Percentiles rank a stretch among this genome's conserved stretches.
These are phyloP conservation scores for Wickerhamomyces pijperi DNA, from an alignment of 805 yeast genomes.

Conservation along the genomic window DNA sequence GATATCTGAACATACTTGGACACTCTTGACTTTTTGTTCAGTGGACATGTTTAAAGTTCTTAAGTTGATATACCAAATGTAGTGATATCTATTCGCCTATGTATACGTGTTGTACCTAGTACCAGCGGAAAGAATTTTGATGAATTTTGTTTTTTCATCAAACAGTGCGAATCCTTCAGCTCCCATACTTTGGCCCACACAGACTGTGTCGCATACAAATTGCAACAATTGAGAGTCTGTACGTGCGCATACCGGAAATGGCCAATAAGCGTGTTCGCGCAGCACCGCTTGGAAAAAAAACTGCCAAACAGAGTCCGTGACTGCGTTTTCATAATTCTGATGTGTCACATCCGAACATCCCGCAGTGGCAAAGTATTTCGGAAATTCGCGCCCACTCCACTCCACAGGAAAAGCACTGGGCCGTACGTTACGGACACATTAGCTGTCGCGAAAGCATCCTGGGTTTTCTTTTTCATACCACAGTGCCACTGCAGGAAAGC, in stretches of 20 bases:
- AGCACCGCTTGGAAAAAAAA: no score
- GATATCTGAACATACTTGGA: slow-evolving; percentile 55
- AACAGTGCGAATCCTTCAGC: background rate
- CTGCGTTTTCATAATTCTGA: background rate
- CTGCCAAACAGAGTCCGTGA: no score
- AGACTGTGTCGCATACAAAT: no score
- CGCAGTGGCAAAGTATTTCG: background rate
- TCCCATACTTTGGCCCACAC: background rate
- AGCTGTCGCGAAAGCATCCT: background rate
- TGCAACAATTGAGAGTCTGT: no score
- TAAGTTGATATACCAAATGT: slow-evolving; percentile 20
- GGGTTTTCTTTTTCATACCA: no score
- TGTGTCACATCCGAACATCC: background rate
- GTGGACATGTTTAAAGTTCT: slow-evolving; percentile 40
- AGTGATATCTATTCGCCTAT: no score
- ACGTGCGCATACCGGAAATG: no score
- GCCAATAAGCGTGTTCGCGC: no score
- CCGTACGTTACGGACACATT: background rate
- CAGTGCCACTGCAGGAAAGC: no score
- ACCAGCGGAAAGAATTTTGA: slow-evolving; percentile 6
- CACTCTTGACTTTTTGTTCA: slow-evolving; percentile 51
- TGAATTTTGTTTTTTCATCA: slow-evolving; percentile 15
- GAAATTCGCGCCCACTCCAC: background rate
- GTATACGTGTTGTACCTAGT: background rate
- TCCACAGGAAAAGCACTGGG: no score